phyloP scores from a whole-genome alignment of 2,329 filamentous ascomycete genomes.

The Exophiala xenobiotica region DNA sequence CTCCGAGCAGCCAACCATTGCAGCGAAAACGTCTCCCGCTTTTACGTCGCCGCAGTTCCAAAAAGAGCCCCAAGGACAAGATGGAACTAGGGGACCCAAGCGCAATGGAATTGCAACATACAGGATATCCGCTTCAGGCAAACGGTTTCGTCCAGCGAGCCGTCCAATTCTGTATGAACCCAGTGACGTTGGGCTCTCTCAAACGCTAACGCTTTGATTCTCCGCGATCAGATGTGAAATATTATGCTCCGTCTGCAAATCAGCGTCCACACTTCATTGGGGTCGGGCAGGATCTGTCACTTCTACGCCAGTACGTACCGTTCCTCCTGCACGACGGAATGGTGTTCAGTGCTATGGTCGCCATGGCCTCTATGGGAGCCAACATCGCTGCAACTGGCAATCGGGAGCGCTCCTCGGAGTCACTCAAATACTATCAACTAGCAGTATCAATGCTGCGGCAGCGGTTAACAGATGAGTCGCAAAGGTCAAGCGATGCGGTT shows the following conservation, averaged over 20 bases:
- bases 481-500: conserved; percentile 14
- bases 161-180: conserved; percentile 1
- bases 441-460: conserved; percentile 15
- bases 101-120: neutral
- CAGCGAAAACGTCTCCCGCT: neutral
- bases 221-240: conserved; percentile 11
- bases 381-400: conserved; percentile 16
- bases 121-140: neutral
- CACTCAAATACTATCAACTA: conserved; percentile 14
- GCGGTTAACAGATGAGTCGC: conserved; percentile 11
- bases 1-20: neutral
- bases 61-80: neutral
- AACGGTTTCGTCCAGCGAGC: neutral
- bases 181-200: neutral
- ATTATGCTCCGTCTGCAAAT: conserved; percentile 11
- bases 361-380: conserved; percentile 12
- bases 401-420: conserved; percentile 11
- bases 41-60: neutral
- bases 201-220: neutral
- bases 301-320: conserved; percentile 17
- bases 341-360: conserved; percentile 13
- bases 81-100: neutral
- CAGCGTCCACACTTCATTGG: conserved; percentile 16
- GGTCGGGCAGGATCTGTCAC: conserved; percentile 11
- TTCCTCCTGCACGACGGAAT: conserved; percentile 20